Conservation (phyloP, 768 basidiomycete species). For the Lactifluus echinatus region DNA sequence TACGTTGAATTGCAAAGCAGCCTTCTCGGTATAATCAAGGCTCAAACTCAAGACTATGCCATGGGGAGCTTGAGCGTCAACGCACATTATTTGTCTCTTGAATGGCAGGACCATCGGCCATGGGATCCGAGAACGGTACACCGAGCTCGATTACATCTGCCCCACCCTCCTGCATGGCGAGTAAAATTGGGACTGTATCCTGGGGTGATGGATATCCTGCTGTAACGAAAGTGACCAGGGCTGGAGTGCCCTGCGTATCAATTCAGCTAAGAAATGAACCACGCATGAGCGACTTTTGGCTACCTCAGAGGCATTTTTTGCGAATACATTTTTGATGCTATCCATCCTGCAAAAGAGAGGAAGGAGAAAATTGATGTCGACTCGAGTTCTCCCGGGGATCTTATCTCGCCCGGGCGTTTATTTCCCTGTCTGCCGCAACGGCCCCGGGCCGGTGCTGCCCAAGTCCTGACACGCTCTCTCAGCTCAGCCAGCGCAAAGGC, state of each 20-base stretch:
- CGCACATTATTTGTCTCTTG: slow-evolving; percentile 89
- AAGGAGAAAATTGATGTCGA: not conserved
- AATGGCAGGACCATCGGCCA: slow-evolving; percentile 90
- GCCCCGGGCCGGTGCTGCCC: no score
- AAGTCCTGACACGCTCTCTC: no score
- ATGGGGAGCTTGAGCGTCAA: slow-evolving; percentile 12
- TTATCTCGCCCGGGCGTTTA: not conserved
- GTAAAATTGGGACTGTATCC: slow-evolving; percentile 79
- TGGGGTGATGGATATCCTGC: slow-evolving; percentile 79
- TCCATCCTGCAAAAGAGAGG: slow-evolving; percentile 42
- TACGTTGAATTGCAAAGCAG: slow-evolving; percentile 74
- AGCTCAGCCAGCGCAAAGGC: not conserved
- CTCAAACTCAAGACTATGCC: no score
- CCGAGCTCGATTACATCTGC: slow-evolving; percentile 94
- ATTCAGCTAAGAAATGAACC: not conserved
- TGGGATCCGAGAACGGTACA: slow-evolving; percentile 92
- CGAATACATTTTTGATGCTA: slow-evolving; percentile 59
- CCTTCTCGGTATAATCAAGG: slow-evolving; percentile 34
- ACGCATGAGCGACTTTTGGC: not conserved
- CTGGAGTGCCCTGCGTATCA: slow-evolving; percentile 42
- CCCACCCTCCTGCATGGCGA: slow-evolving; percentile 90
- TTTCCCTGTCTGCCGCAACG: not conserved
- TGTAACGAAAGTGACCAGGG: slow-evolving; percentile 84
- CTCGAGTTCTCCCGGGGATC: not conserved
- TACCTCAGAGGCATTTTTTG: slow-evolving; percentile 52